Evolutionary conservation across 768 basidiomycete genomes (phyloP), one percentile per base, ranked within the genome.

Genomic region (Chiua virens): DNA sequence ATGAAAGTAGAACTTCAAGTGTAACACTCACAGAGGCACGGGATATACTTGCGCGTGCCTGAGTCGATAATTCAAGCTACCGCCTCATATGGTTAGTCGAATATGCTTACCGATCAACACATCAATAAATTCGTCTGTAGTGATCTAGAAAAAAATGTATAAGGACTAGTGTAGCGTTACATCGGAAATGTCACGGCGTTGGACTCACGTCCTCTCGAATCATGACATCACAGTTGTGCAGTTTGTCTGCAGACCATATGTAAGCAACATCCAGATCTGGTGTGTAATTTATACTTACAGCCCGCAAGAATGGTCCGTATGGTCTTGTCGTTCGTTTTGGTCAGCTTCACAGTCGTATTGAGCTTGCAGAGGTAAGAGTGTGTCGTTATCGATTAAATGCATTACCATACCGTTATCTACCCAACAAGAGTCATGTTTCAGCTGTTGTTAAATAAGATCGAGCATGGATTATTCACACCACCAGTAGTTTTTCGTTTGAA

Each of bases 221-320:
- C 93, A 98, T 96, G 9, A 98, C 87, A 70, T 99, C 96, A 64
- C 93, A 96, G 62, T 96, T 91, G 64, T 92, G 92, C 25, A 93
- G 71, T 69, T 92, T 94, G 67, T 92, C 89, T 92, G 55, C 5
- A 39, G 8, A 18, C 1, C 10, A 42, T 65, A n/a, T n/a, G n/a
- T n/a, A 38, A 61, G 61, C 9, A 15, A 52, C 21, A 21, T 18
- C 37, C 22, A 35, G 8, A 42, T 45, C 20, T 36, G 47, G 28
- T 41, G 35, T 32, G 44, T 30, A 30, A 25, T 11, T 7, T 34
- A 43, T 25, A 73, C 81, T 54, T 70, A 86, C 93, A 96, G 35
- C 90, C 82, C 51, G 93, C 90, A 37, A 99, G 72, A 55, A 99
- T 96, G 3, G 90, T 89, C 42, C 93, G 79, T 54, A 99, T 91